phyloP scores from a whole-genome alignment of 371 early-diverging fungal species.

The Quaeritorhiza haematococci region DNA sequence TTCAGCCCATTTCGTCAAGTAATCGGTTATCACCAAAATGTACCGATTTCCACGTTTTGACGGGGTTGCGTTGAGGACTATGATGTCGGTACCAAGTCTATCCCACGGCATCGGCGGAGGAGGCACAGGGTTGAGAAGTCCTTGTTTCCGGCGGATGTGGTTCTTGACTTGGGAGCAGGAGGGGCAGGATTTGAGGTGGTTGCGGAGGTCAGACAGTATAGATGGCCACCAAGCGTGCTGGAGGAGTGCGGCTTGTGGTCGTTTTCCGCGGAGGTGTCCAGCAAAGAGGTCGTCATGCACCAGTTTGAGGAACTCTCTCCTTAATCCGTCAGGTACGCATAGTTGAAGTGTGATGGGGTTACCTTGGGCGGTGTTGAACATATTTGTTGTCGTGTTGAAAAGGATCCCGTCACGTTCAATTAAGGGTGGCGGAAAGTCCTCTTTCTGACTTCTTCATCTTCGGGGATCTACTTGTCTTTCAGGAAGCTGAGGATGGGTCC shows the following conservation, averaged over 20 bases:
- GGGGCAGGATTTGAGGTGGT: conserved; percentile 1
- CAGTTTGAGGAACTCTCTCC: neutral
- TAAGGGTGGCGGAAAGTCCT: conserved; percentile 7
- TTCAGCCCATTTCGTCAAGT: conserved; percentile 9
- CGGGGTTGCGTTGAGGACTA: no score
- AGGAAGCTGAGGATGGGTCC: neutral
- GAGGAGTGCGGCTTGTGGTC: neutral
- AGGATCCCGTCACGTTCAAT: no score
- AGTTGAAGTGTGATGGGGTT: neutral
- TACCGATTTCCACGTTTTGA: conserved; percentile 4
- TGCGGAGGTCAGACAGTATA: neutral
- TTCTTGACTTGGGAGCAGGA: no score
- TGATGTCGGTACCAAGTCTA: no score
- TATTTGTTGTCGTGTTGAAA: neutral
- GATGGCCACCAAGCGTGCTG: conserved; percentile 15
- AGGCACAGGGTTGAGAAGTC: no score
- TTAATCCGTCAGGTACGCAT: conserved; percentile 6
- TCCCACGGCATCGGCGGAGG: no score
- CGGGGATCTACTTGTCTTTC: neutral
- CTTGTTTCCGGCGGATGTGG: no score
- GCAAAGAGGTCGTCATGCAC: conserved; percentile 12
- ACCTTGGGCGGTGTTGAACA: neutral
- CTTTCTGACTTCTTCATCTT: neutral
- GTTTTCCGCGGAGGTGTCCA: conserved; percentile 5
- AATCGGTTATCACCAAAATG: conserved; percentile 8